These are phyloP conservation scores for Fonsecaea multimorphosa DNA, from an alignment of 2,329 filamentous ascomycete genomes.

Conservation along the genomic window DNA sequence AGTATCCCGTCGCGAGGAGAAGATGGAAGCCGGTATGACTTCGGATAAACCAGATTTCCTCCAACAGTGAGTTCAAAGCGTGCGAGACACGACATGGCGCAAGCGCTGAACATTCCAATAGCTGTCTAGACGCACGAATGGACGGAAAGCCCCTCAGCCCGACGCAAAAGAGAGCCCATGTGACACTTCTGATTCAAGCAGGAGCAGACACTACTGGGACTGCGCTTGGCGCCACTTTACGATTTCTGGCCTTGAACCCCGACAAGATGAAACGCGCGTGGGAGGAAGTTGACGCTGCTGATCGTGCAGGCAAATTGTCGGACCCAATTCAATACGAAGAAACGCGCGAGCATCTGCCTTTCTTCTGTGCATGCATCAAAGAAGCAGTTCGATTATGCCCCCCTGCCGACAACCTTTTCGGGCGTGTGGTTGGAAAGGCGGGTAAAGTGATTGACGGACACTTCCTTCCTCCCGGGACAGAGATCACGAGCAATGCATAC, in stretches of 20 bases:
- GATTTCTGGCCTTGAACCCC: conserved; percentile 71
- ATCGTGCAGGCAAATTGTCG: conserved; percentile 35
- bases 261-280: conserved; percentile 37
- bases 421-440: conserved; percentile 43
- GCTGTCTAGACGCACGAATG: conserved; percentile 28
- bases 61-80: neutral
- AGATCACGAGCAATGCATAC: conserved; percentile 36
- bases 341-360: conserved; percentile 40
- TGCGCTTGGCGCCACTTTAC: conserved; percentile 72
- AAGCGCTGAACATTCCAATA: neutral
- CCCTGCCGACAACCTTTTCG: conserved; percentile 43
- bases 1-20: conserved; percentile 1
- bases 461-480: conserved; percentile 40
- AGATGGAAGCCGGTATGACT: neutral
- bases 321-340: conserved; percentile 40
- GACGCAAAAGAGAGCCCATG: conserved; percentile 12
- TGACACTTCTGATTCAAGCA: conserved; percentile 53
- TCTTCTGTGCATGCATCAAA: conserved; percentile 44
- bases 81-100: neutral
- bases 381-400: conserved; percentile 48
- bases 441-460: conserved; percentile 41
- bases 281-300: conserved; percentile 40
- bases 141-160: conserved; percentile 18
- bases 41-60: conserved; percentile 30
- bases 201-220: conserved; percentile 82